phyloP scores from a whole-genome alignment of 257 asterid species.

The Osmanthus fragrans region DNA sequence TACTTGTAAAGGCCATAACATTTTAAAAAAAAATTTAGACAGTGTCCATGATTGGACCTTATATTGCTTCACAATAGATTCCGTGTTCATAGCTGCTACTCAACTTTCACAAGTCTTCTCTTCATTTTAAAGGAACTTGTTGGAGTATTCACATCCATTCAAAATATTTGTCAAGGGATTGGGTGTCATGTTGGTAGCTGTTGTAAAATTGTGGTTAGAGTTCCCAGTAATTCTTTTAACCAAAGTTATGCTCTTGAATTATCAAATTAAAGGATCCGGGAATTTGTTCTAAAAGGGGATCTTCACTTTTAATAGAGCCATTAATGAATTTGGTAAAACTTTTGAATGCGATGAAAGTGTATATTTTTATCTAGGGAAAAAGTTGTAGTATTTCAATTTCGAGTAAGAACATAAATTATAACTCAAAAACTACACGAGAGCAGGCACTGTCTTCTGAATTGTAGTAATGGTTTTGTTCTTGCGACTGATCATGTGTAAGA shows the following conservation, averaged over 20 bases:
- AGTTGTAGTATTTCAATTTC: background rate
- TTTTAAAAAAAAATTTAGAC: no score
- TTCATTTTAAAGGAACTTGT: slow-evolving; percentile 3
- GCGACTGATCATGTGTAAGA: background rate
- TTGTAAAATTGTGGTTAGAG: slow-evolving; percentile 3
- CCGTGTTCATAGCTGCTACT: background rate
- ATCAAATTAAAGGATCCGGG: background rate
- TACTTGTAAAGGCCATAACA: background rate
- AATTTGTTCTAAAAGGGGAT: background rate
- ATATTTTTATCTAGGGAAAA: background rate
- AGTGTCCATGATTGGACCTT: background rate
- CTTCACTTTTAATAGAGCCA: background rate
- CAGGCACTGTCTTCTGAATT: background rate
- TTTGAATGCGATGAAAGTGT: background rate
- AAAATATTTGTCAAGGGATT: background rate
- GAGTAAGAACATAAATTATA: background rate
- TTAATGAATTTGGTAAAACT: background rate
- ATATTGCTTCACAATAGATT: background rate
- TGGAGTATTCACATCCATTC: background rate
- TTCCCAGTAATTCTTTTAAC: background rate
- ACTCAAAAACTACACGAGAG: background rate
- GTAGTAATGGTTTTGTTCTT: background rate
- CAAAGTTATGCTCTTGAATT: background rate
- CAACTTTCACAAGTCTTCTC: background rate
- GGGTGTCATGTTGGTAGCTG: background rate